These are phyloP conservation scores for Ilex paraguariensis DNA, from an alignment of 305 asterid genomes.

Conservation along the genomic window DNA sequence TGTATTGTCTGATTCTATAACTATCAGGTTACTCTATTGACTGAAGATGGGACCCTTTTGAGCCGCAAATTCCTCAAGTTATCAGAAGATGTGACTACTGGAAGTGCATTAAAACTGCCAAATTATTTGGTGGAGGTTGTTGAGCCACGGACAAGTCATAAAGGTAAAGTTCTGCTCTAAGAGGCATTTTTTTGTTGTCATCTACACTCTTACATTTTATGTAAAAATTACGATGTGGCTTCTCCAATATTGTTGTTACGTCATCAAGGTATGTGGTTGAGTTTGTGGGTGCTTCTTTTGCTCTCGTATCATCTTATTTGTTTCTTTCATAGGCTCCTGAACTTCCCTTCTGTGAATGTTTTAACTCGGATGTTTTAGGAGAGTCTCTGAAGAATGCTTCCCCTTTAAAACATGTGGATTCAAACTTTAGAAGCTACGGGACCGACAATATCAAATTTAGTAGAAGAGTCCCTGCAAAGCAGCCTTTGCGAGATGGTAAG, in stretches of 20 bases:
- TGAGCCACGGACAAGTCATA: conserved; percentile 11
- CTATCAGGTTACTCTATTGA: conserved; percentile 12
- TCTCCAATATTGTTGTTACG: conserved; percentile 12
- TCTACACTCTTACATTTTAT: background rate
- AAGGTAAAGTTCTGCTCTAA: conserved; percentile 19
- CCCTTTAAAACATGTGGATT: conserved; percentile 26
- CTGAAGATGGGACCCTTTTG: conserved; percentile 24
- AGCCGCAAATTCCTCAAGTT: conserved; percentile 19
- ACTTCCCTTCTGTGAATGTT: conserved; percentile 6
- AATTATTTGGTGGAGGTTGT: conserved; percentile 31
- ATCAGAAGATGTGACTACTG: conserved; percentile 24
- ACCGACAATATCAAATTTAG: conserved; percentile 22
- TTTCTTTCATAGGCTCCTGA: conserved; percentile 6
- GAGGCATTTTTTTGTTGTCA: background rate
- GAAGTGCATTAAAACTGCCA: conserved; percentile 20
- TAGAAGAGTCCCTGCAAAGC: conserved; percentile 23
- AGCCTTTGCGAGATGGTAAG: conserved; percentile 75
- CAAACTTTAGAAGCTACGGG: conserved; percentile 28
- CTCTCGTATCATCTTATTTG: conserved; percentile 10
- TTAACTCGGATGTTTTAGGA: conserved; percentile 29
- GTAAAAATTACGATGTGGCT: background rate
- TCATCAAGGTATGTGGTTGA: conserved; percentile 4
- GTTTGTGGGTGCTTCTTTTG: conserved; percentile 12
- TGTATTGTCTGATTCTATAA: background rate
- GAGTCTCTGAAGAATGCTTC: conserved; percentile 26